Evolutionary conservation across 116 monocot species (phyloP).

Genomic region (Posidonia oceanica): DNA sequence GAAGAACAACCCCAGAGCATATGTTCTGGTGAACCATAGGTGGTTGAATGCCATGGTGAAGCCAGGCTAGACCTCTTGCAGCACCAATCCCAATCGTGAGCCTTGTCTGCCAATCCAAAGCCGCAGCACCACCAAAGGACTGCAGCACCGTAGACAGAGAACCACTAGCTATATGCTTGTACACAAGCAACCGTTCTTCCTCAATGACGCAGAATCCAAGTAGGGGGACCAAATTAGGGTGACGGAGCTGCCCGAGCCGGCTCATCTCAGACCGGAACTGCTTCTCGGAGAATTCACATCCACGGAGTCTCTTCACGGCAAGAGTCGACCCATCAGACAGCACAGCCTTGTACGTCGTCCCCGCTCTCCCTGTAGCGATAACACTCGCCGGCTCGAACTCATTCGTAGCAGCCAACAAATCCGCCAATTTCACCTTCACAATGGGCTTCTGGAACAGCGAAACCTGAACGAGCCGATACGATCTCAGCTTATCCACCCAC

Average conservation of each 20-base stretch:
- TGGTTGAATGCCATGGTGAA: constrained; percentile 55
- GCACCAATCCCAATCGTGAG: constrained; percentile 61
- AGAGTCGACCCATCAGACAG: constrained; percentile 75
- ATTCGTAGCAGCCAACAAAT: constrained; percentile 61
- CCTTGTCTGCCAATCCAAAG: constrained; percentile 42
- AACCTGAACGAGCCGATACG: constrained; percentile 38
- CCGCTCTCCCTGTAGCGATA: constrained; percentile 41
- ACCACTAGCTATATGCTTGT: constrained; percentile 77
- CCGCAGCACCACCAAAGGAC: not conserved
- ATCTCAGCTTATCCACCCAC: constrained; percentile 44
- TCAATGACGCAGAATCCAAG: constrained; percentile 73
- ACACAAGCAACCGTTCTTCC: constrained; percentile 67
- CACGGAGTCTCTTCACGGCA: constrained; percentile 59
- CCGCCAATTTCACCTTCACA: constrained; percentile 68
- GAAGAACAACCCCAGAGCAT: constrained; percentile 38
- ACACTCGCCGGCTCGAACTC: constrained; percentile 52
- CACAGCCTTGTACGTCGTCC: constrained; percentile 56
- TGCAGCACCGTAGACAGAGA: constrained; percentile 26
- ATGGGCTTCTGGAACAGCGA: constrained; percentile 79
- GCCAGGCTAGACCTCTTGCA: constrained; percentile 63
- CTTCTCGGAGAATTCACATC: constrained; percentile 52
- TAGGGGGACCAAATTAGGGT: constrained; percentile 77
- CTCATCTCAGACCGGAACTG: constrained; percentile 53
- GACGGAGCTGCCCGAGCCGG: constrained; percentile 57
- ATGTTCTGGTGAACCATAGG: constrained; percentile 48